Evolutionary conservation across 768 basidiomycete species (phyloP).

Genomic region (Agrocybe praecox): DNA sequence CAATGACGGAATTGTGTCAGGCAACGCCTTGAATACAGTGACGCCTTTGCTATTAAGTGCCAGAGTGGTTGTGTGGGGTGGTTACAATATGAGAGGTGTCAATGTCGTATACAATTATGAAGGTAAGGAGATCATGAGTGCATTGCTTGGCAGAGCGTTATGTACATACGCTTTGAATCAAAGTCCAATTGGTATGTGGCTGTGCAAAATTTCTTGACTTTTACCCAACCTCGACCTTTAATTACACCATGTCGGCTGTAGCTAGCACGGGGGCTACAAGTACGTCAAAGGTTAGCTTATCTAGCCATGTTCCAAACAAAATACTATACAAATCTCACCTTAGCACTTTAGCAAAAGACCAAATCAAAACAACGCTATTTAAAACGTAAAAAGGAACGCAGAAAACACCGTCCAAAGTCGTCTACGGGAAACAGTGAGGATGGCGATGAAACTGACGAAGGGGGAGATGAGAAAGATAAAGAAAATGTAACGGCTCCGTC

Average conservation of each 20-base stretch:
- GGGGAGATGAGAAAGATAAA: constrained; percentile 4
- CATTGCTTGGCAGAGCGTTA: too few species aligned
- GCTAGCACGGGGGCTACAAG: not conserved
- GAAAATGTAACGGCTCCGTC: not conserved
- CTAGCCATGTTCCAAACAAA: not conserved
- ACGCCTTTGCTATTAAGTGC: too few species aligned
- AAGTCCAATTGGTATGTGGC: not conserved
- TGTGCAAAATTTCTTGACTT: not conserved
- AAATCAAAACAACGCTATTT: constrained; percentile 32
- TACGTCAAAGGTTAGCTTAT: not conserved
- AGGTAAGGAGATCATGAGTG: too few species aligned
- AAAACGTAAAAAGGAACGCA: constrained; percentile 31
- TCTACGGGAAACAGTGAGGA: constrained; percentile 3
- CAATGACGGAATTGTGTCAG: too few species aligned
- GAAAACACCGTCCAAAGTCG: constrained; percentile 22
- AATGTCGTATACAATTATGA: too few species aligned
- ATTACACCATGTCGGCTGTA: not conserved
- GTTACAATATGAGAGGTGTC: too few species aligned
- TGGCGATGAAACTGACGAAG: constrained; percentile 4
- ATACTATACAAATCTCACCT: constrained; percentile 14
- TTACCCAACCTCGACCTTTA: not conserved
- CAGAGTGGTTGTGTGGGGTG: too few species aligned
- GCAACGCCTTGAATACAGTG: too few species aligned
- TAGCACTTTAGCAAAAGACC: constrained; percentile 26
- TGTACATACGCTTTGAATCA: not conserved